These are phyloP conservation scores for Gastrodia elata DNA, from an alignment of 106 monocot genomes.

Conservation along the genomic window DNA sequence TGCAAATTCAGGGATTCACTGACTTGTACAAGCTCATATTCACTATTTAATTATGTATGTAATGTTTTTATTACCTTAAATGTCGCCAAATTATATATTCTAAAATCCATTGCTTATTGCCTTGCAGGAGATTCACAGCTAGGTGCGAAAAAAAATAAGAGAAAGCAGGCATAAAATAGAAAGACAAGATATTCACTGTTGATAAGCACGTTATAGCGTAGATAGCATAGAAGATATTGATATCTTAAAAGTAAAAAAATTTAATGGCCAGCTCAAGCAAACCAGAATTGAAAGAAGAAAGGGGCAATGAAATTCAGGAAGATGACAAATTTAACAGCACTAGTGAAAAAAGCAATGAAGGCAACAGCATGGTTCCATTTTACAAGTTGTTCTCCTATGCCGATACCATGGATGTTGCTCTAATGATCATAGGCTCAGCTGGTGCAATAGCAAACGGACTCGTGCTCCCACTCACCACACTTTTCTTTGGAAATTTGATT, in stretches of 20 bases:
- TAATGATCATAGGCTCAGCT: slow-evolving; percentile 11
- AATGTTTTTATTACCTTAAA: no score
- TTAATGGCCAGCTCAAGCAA: background rate
- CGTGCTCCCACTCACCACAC: slow-evolving; percentile 34
- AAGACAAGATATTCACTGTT: background rate
- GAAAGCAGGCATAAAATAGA: background rate
- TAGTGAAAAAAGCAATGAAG: background rate
- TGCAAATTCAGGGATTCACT: no score
- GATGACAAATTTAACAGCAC: background rate
- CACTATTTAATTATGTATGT: no score
- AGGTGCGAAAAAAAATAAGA: background rate
- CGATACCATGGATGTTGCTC: slow-evolving; percentile 7
- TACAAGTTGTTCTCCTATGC: slow-evolving; percentile 12
- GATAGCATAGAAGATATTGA: background rate
- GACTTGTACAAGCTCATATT: no score
- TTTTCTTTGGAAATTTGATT: slow-evolving; percentile 44
- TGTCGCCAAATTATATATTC: no score
- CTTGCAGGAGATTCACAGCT: background rate
- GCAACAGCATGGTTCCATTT: slow-evolving; percentile 11
- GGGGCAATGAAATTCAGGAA: background rate
- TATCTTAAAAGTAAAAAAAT: background rate
- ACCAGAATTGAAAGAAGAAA: slow-evolving; percentile 1
- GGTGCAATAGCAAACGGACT: slow-evolving; percentile 15
- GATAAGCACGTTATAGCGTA: background rate
- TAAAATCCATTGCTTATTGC: background rate